These are phyloP conservation scores for Eurotiales sp. DNA, from an alignment of 2,329 filamentous ascomycete species.

Conservation along the genomic window DNA sequence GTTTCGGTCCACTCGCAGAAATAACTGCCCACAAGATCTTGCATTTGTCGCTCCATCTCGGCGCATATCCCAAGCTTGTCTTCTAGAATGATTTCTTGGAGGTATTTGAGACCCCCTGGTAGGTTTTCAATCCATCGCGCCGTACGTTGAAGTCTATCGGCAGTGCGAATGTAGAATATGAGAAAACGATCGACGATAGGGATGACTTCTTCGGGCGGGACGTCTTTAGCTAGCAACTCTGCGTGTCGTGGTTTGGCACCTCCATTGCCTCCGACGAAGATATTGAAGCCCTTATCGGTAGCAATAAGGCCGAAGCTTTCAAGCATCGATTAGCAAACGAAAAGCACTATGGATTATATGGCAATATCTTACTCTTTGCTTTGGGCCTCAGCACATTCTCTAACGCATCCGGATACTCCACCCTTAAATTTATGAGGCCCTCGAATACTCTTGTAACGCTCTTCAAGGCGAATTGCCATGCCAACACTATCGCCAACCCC, in stretches of 20 bases:
- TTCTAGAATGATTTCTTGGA: slow-evolving; percentile 75
- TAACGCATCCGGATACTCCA: slow-evolving; percentile 84
- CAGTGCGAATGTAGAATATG: slow-evolving; percentile 90
- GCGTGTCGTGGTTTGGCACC: slow-evolving; percentile 80
- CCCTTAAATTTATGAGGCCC: slow-evolving; percentile 88
- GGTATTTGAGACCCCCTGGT: slow-evolving; percentile 78
- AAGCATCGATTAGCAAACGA: not conserved
- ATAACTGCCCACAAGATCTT: slow-evolving; percentile 74
- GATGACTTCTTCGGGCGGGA: slow-evolving; percentile 75
- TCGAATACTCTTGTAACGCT: slow-evolving; percentile 89
- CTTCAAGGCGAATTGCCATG: slow-evolving; percentile 81
- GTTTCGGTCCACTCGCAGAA: slow-evolving; percentile 93
- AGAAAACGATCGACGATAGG: slow-evolving; percentile 84
- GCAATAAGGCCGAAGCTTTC: slow-evolving; percentile 88
- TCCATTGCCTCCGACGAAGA: slow-evolving; percentile 86
- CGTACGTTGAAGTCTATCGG: slow-evolving; percentile 83
- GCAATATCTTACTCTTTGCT: slow-evolving; percentile 68
- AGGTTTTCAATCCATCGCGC: slow-evolving; percentile 82
- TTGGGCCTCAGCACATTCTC: slow-evolving; percentile 88
- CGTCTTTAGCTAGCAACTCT: slow-evolving; percentile 80
- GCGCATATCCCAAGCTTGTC: slow-evolving; percentile 83
- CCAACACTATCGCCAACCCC: slow-evolving; percentile 88
- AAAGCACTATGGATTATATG: slow-evolving; percentile 13
- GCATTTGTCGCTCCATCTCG: slow-evolving; percentile 83
- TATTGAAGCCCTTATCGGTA: slow-evolving; percentile 89